These are phyloP conservation scores for Mrakia gelida DNA, from an alignment of 768 basidiomycete species.

Conservation along the genomic window DNA sequence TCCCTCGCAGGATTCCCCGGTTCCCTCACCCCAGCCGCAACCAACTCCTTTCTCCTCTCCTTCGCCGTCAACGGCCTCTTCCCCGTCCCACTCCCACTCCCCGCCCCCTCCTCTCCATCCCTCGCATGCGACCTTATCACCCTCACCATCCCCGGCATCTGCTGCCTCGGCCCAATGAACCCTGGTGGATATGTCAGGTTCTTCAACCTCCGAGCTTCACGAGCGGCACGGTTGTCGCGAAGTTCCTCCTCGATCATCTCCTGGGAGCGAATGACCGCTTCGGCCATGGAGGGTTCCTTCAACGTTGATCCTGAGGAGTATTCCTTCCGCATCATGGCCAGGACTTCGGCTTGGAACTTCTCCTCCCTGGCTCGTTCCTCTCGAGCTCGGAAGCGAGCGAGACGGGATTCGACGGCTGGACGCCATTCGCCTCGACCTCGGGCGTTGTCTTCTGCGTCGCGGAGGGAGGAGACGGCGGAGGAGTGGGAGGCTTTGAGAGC, in stretches of 20 bases:
- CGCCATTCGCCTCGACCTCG: neutral
- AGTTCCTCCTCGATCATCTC: slow-evolving; percentile 9
- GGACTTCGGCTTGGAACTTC: neutral
- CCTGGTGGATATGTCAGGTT: neutral
- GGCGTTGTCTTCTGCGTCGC: neutral
- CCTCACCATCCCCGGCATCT: neutral
- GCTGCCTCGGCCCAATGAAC: neutral
- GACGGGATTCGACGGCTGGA: neutral
- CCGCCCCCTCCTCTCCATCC: neutral
- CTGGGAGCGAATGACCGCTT: no score
- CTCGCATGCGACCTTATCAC: neutral
- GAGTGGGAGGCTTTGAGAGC: neutral
- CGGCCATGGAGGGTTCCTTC: no score
- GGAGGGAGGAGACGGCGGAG: slow-evolving; percentile 7
- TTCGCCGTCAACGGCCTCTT: neutral
- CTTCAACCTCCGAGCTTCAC: neutral
- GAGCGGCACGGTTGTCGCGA: neutral
- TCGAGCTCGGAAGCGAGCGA: neutral
- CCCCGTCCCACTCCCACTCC: neutral
- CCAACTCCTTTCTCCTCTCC: slow-evolving; percentile 4
- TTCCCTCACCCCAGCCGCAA: neutral
- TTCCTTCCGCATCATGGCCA: neutral
- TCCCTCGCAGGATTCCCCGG: neutral
- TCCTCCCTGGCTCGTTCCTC: neutral
- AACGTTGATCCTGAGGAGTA: neutral